Conservation (phyloP, 2,329 filamentous ascomycete genomes). For the Penicillium sp. region DNA sequence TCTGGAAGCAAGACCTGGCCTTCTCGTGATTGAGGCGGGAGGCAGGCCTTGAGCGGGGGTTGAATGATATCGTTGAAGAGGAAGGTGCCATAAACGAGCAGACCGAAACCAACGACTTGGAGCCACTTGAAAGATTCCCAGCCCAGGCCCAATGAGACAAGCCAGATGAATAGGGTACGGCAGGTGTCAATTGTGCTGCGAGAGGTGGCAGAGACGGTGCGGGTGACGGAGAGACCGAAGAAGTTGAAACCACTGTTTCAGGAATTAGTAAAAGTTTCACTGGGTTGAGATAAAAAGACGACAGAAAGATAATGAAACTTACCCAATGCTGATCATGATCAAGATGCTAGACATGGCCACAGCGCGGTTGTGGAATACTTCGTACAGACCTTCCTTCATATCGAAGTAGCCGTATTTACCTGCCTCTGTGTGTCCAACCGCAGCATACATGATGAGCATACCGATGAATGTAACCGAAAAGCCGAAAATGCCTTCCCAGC, state of each 20-base stretch:
- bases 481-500: constrained; percentile 95
- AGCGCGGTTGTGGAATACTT: constrained; percentile 73
- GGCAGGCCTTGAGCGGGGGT: constrained; percentile 72
- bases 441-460: constrained; percentile 79
- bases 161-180: constrained; percentile 96
- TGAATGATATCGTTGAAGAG: constrained; percentile 93
- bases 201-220: constrained; percentile 86
- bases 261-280: neutral
- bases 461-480: constrained; percentile 76
- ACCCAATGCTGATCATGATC: constrained; percentile 99
- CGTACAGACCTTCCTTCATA: constrained; percentile 78
- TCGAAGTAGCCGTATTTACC: constrained; percentile 88
- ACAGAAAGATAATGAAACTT: constrained; percentile 45
- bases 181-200: constrained; percentile 97
- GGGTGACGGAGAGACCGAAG: constrained; percentile 92
- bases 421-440: constrained; percentile 73
- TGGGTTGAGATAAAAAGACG: neutral
- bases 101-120: constrained; percentile 83
- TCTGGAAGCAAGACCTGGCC: constrained; percentile 69
- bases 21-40: constrained; percentile 60
- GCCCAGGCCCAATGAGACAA: constrained; percentile 86
- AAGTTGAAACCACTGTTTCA: constrained; percentile 87
- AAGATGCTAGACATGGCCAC: constrained; percentile 79
- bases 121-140: constrained; percentile 99
- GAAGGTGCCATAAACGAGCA: constrained; percentile 96